Conservation (phyloP, 495 filamentous ascomycete species). For the Penicillium macrosclerotiorum region DNA sequence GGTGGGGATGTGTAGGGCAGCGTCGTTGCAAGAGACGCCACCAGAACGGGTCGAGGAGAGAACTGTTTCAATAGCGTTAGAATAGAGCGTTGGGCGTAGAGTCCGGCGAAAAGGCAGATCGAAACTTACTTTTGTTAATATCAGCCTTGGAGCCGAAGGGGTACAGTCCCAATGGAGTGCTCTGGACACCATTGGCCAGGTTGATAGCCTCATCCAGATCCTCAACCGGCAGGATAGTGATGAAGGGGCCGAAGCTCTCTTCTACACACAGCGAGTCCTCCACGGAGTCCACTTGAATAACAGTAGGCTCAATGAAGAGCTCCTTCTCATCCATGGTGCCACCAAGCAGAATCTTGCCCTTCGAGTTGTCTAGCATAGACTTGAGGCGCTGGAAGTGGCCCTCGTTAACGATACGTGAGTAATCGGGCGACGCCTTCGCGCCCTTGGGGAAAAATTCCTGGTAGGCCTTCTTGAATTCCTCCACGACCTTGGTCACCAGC, state of each 20-base stretch:
- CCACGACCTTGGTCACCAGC: conserved; percentile 67
- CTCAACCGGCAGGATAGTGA: conserved; percentile 72
- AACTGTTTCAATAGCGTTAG: conserved; percentile 41
- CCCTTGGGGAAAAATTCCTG: conserved; percentile 85
- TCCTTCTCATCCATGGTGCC: conserved; percentile 76
- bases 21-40: conserved; percentile 78
- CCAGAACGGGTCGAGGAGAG: conserved; percentile 68
- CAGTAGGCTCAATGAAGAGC: conserved; percentile 81
- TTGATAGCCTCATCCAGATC: conserved; percentile 77
- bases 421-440: conserved; percentile 69
- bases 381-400: conserved; percentile 80
- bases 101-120: too few species aligned
- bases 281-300: conserved; percentile 70
- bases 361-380: conserved; percentile 76
- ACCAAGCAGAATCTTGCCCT: conserved; percentile 82
- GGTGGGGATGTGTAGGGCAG: conserved; percentile 77
- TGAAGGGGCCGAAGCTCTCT: conserved; percentile 88
- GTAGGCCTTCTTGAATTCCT: conserved; percentile 67
- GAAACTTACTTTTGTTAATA: conserved; percentile 59
- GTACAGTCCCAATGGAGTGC: conserved; percentile 78
- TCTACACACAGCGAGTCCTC: conserved; percentile 74
- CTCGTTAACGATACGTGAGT: conserved; percentile 74
- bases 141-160: conserved; percentile 79
- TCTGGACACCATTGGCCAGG: conserved; percentile 71
- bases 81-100: too few species aligned